Percentiles rank a stretch among this genome's conserved stretches.
phyloP scores from a whole-genome alignment of 371 early-diverging fungal genomes.

The Blakeslea trispora region DNA sequence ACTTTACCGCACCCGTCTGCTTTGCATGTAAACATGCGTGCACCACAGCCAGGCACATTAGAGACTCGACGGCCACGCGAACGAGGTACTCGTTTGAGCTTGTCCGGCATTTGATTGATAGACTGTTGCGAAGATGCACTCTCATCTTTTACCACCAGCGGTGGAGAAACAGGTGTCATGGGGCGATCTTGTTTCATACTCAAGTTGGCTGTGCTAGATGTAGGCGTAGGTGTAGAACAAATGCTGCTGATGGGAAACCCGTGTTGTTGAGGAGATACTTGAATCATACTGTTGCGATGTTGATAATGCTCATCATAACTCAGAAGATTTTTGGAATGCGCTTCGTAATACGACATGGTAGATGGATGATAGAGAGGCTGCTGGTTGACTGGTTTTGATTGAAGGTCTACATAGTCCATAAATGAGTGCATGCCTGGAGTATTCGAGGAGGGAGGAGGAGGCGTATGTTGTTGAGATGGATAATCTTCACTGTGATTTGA shows the following conservation, averaged over 20 bases:
- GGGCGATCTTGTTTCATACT: constrained; percentile 8
- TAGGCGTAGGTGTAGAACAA: constrained; percentile 6
- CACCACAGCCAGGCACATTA: constrained; percentile 37
- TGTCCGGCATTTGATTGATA: neutral
- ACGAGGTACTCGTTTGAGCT: constrained; percentile 35
- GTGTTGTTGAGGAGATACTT: neutral
- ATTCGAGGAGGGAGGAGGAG: constrained; percentile 10
- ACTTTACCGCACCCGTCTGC: constrained; percentile 59
- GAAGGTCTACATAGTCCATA: constrained; percentile 28
- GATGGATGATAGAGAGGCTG: constrained; percentile 7
- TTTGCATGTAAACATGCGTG: constrained; percentile 57
- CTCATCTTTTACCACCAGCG: constrained; percentile 17
- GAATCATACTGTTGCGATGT: constrained; percentile 2
- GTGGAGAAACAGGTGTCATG: constrained; percentile 23
- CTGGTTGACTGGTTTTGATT: constrained; percentile 12
- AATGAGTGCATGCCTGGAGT: constrained; percentile 11
- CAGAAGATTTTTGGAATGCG: constrained; percentile 16
- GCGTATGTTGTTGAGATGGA: constrained; percentile 22
- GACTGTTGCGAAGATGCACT: neutral
- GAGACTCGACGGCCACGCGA: constrained; percentile 63
- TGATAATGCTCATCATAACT: constrained; percentile 12
- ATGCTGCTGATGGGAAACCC: constrained; percentile 6
- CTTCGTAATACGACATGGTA: constrained; percentile 14
- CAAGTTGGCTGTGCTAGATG: constrained; percentile 8
- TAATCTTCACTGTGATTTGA: constrained; percentile 31